These are phyloP conservation scores for Monosporascus sp. DNA, from an alignment of 2,329 filamentous ascomycete genomes.

Conservation along the genomic window DNA sequence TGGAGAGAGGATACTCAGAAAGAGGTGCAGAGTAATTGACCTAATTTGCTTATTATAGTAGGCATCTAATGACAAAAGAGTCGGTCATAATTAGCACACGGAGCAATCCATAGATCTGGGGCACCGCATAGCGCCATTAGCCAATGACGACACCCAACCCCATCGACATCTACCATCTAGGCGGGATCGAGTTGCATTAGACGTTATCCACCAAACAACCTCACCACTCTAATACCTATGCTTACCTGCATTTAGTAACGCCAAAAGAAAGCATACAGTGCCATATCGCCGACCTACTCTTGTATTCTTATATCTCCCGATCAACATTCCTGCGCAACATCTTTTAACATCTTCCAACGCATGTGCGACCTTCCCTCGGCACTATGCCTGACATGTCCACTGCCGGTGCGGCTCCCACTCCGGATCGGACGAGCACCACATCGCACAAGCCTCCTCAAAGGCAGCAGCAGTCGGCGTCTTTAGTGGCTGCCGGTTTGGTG, in stretches of 20 bases:
- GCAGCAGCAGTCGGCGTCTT: constrained; percentile 55
- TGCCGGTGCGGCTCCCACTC: constrained; percentile 67
- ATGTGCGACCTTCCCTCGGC: background rate
- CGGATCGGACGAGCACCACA: constrained; percentile 68
- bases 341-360: background rate
- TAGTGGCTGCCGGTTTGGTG: constrained; percentile 26
- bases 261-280: no score
- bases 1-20: no score
- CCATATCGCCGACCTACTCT: no score
- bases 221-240: no score
- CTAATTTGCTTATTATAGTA: no score
- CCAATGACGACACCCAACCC: background rate
- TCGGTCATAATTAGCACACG: background rate
- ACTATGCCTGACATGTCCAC: constrained; percentile 50
- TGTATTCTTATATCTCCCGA: no score
- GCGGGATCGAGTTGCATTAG: background rate
- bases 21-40: no score
- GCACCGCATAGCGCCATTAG: background rate
- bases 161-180: background rate
- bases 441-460: constrained; percentile 63
- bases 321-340: background rate
- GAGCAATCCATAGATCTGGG: background rate
- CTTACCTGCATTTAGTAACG: no score
- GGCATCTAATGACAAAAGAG: background rate
- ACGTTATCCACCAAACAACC: no score